These are phyloP conservation scores for Verbascum thapsus DNA, from an alignment of 257 asterid species.

Conservation along the genomic window DNA sequence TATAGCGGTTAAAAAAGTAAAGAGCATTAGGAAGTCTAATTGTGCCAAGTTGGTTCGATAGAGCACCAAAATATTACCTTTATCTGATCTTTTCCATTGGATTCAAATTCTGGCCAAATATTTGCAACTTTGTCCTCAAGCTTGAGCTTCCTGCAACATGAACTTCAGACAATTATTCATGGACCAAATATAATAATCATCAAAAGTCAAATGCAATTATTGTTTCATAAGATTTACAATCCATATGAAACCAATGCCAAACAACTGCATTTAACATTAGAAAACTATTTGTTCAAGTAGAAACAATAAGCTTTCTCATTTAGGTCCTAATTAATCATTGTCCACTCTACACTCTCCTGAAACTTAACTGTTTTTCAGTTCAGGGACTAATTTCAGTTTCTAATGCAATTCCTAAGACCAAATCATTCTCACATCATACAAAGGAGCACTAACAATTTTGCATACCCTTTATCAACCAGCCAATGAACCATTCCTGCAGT, in stretches of 20 bases:
- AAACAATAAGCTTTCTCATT: slow-evolving; percentile 3
- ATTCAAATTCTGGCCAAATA: slow-evolving; percentile 87
- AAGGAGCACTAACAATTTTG: slow-evolving; percentile 28
- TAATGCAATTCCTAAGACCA: background rate
- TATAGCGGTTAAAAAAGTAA: background rate
- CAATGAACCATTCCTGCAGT: slow-evolving; percentile 95
- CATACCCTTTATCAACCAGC: slow-evolving; percentile 91
- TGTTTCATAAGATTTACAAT: background rate
- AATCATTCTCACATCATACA: slow-evolving; percentile 25
- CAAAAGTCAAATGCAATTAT: background rate
- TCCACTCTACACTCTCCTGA: slow-evolving; percentile 2
- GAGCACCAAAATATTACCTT: slow-evolving; percentile 50
- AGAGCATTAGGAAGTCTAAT: slow-evolving; percentile 22
- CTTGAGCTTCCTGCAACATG: slow-evolving; percentile 71
- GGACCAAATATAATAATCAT: too few relatives aligned
- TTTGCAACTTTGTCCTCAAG: slow-evolving; percentile 70
- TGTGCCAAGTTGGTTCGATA: slow-evolving; percentile 8
- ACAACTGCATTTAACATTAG: background rate
- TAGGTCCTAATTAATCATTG: slow-evolving; percentile 2
- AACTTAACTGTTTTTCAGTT: slow-evolving; percentile 12
- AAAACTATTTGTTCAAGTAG: slow-evolving; percentile 1
- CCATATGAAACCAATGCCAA: background rate
- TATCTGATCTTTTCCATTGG: slow-evolving; percentile 76
- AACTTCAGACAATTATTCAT: slow-evolving; percentile 30
- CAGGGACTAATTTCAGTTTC: slow-evolving; percentile 1